phyloP scores from a whole-genome alignment of 306 rosid genomes.

The Betula pendula region DNA sequence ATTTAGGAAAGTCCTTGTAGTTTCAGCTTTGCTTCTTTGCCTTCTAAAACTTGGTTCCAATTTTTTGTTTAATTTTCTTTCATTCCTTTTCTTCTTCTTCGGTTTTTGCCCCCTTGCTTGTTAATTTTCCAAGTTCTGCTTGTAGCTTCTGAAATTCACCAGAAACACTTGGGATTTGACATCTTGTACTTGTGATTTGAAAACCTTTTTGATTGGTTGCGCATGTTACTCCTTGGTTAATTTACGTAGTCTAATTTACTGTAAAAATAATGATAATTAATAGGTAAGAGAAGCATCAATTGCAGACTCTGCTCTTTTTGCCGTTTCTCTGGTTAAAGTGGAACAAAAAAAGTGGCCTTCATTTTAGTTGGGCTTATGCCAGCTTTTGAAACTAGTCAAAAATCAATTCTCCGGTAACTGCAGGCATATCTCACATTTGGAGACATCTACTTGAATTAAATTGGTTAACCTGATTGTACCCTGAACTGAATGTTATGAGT shows the following conservation, averaged over 20 bases:
- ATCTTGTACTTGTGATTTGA: background rate
- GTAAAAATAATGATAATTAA: background rate
- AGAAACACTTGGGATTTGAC: background rate
- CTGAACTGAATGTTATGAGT: background rate
- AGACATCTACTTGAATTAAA: background rate
- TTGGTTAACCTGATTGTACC: background rate
- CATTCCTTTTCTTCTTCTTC: background rate
- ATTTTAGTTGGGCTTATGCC: background rate
- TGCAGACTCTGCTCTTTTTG: background rate
- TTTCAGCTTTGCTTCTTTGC: background rate
- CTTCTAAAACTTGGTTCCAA: constrained; percentile 10
- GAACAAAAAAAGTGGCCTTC: background rate
- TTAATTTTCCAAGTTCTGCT: constrained; percentile 5
- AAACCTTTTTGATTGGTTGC: background rate
- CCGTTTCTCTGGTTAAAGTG: background rate
- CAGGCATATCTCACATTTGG: constrained; percentile 3
- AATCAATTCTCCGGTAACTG: background rate
- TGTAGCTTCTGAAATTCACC: constrained; percentile 6
- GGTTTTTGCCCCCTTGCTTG: constrained; percentile 2
- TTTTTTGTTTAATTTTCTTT: background rate
- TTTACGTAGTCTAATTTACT: background rate
- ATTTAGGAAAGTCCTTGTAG: constrained; percentile 13
- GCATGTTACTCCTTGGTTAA: background rate
- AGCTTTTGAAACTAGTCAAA: background rate
- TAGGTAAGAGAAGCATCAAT: background rate